phyloP scores from a whole-genome alignment of 2,329 filamentous ascomycete genomes.

The Didymella arachidicola region DNA sequence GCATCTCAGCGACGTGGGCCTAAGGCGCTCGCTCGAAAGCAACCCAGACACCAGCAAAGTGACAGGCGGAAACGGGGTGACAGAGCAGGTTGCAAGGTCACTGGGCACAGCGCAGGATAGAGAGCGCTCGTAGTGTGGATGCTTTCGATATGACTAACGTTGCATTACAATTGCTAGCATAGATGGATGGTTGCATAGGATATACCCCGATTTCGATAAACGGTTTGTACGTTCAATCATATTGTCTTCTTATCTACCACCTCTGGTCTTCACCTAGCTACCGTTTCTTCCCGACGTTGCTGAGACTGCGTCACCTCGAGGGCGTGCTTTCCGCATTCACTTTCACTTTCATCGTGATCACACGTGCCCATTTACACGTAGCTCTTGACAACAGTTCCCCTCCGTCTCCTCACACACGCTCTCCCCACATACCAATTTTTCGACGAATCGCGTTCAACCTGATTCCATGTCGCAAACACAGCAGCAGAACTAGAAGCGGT shows the following conservation, averaged over 20 bases:
- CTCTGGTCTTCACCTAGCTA: not conserved
- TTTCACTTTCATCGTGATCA: slow-evolving; percentile 10
- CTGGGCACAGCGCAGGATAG: slow-evolving; percentile 36
- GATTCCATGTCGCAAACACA: slow-evolving; percentile 12
- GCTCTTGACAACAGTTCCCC: not conserved
- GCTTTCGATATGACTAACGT: slow-evolving; percentile 4
- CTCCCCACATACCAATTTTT: not conserved
- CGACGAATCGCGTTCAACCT: not conserved
- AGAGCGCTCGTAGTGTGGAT: slow-evolving; percentile 13
- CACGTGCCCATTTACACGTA: not conserved
- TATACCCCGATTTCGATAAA: slow-evolving; percentile 27
- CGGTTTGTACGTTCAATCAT: slow-evolving; percentile 13
- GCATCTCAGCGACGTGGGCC: slow-evolving; percentile 39
- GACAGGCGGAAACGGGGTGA: slow-evolving; percentile 35
- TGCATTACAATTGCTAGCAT: slow-evolving; percentile 19
- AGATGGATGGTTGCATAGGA: slow-evolving; percentile 9
- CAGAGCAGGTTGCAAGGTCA: slow-evolving; percentile 44
- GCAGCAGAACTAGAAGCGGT: not conserved
- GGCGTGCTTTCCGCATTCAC: slow-evolving; percentile 11
- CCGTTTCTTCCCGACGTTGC: not conserved
- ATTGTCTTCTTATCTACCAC: not conserved
- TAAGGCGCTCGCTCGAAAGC: slow-evolving; percentile 46
- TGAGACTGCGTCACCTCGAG: not conserved
- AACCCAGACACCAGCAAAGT: slow-evolving; percentile 12
- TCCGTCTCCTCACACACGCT: not conserved